Conservation (phyloP, 495 filamentous ascomycete species). For the Neurospora tetraspora region DNA sequence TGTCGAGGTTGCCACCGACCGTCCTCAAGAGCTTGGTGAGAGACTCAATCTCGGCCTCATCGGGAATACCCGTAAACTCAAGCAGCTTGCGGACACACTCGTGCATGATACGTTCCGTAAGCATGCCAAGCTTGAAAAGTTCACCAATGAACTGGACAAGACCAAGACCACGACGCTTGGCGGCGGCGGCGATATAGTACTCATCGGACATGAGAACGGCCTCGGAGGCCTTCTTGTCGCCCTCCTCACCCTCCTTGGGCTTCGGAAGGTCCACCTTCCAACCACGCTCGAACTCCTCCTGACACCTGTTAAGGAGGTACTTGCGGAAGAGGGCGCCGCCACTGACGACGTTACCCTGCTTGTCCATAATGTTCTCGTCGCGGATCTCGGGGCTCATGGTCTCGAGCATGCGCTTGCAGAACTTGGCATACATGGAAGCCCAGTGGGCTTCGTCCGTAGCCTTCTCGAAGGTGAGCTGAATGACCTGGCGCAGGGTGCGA, state of each 20-base stretch:
- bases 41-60: conserved; percentile 93
- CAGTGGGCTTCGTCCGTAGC: conserved; percentile 97
- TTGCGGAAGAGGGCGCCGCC: conserved; percentile 95
- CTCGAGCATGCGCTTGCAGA: conserved; percentile 94
- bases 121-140: conserved; percentile 95
- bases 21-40: conserved; percentile 86
- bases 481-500: conserved; percentile 90
- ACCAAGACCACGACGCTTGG: conserved; percentile 94
- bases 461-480: conserved; percentile 98
- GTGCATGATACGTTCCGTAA: conserved; percentile 99
- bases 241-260: conserved; percentile 59
- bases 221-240: conserved; percentile 54
- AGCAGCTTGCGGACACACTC: conserved; percentile 95
- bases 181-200: conserved; percentile 91
- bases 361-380: conserved; percentile 87
- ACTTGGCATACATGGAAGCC: conserved; percentile 98
- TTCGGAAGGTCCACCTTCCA: conserved; percentile 87
- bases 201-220: conserved; percentile 83
- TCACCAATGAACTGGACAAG: conserved; percentile 99
- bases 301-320: conserved; percentile 96
- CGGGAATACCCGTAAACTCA: conserved; percentile 86
- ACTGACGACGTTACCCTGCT: conserved; percentile 71
- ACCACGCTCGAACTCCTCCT: conserved; percentile 97
- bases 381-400: conserved; percentile 92
- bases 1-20: conserved; percentile 77